phyloP scores from a whole-genome alignment of 495 filamentous ascomycete species.

The Copromyces sp. region DNA sequence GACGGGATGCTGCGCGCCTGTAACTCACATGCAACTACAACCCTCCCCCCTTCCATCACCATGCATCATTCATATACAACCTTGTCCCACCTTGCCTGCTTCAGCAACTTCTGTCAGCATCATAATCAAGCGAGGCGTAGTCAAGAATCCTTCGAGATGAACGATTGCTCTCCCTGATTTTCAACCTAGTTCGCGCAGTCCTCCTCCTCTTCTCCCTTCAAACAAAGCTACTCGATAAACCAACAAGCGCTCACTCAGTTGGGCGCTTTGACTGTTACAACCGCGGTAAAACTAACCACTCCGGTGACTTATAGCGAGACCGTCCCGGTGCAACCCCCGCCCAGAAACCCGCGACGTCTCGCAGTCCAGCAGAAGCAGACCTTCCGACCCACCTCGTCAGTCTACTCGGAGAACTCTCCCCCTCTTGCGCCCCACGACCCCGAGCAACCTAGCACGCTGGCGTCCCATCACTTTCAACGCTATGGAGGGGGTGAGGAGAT shows the following conservation, averaged over 20 bases:
- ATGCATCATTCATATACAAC: background rate
- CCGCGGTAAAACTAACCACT: background rate
- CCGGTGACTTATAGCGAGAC: constrained; percentile 15
- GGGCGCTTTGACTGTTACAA: background rate
- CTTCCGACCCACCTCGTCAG: constrained; percentile 29
- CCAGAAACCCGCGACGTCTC: constrained; percentile 23
- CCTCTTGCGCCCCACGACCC: constrained; percentile 17
- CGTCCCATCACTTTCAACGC: constrained; percentile 19
- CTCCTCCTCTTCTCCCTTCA: background rate
- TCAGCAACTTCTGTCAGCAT: background rate
- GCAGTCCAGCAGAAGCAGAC: constrained; percentile 20
- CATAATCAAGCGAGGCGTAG: background rate
- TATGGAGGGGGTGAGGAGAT: constrained; percentile 28
- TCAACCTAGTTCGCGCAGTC: background rate
- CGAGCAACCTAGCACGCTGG: constrained; percentile 19
- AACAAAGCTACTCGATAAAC: background rate
- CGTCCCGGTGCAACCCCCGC: constrained; percentile 24
- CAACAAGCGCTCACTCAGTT: background rate
- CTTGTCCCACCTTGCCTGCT: background rate
- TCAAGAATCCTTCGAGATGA: background rate
- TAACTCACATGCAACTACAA: background rate
- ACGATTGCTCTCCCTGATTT: background rate
- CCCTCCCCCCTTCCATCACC: background rate
- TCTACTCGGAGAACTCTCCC: constrained; percentile 27
- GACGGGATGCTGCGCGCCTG: background rate